Base-by-base conservation (phyloP, 129 eudicot species). In the Flaveria trinervia region DNA sequence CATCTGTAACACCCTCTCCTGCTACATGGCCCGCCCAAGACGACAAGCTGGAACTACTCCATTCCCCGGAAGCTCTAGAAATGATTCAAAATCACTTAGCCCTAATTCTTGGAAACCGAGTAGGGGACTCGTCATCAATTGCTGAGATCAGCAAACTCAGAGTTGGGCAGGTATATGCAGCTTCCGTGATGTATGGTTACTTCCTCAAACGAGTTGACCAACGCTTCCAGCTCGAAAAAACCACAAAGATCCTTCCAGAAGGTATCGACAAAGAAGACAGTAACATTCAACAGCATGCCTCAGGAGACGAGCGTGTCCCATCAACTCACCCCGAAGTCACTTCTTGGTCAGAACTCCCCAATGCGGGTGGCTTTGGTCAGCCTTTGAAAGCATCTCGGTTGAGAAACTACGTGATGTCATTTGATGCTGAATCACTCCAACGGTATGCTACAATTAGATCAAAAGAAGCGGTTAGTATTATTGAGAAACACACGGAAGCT, bases 401-500 rank as follows among this genome's bases (percentile, higher is more conserved):
- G 76, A 78, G 89, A 50, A 88, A 84, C 60, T 95, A 95, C 39
- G 97, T 94, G 68, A 89, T 87, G 99, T 84, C 93, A 22, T 91
- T 91, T 72, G 99, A 94, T 70, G 84, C 87, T 13, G 99, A 94
- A 77, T 83, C 93, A 9, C 96, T 94, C 55, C 96, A 89, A 65
- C 83, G 85, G 25, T 94, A 89, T 36, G 97, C 99, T 3, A 91
- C 90, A 7, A 91, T 89, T 28, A 80, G 97, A 23, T 95, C 99
- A 1, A 89, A 85, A 64, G 99, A 91, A 79, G 94, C 99, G 7
- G 85, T 95, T 9, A 78, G 85, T 74, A 88, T 95, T 13, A 81
- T 91, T 33, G 99, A 95, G 92, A 95, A 91, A 57, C 99, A 95
- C 74, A 95, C 99, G 0, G 97, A 95, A 73, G 97, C 99, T 4